Evolutionary conservation across 208 protist species (phyloP).

Genomic region (Leishmania tropica): DNA sequence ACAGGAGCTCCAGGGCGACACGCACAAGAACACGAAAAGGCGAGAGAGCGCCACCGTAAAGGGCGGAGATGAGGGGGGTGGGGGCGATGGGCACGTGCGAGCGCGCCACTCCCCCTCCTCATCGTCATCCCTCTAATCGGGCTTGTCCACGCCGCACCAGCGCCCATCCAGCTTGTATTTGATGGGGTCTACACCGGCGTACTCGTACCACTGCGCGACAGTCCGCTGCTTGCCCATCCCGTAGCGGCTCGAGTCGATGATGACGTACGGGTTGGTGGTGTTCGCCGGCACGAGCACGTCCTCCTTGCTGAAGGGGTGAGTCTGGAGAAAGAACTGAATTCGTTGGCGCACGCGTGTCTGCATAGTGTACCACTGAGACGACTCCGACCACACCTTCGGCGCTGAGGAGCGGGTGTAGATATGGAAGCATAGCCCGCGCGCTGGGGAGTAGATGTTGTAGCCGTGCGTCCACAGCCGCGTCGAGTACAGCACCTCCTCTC

Average conservation of each 20-base stretch:
- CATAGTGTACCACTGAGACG: constrained; percentile 22
- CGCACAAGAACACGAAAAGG: neutral
- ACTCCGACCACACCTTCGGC: constrained; percentile 63
- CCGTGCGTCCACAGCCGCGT: constrained; percentile 91
- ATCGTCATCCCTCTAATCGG: neutral
- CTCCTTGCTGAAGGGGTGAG: constrained; percentile 6
- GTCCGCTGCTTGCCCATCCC: constrained; percentile 63
- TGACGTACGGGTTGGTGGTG: constrained; percentile 31
- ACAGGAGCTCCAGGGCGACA: too few species aligned
- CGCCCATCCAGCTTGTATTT: constrained; percentile 43
- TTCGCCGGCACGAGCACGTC: constrained; percentile 31
- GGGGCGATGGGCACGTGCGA: neutral
- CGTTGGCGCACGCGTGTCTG: constrained; percentile 40
- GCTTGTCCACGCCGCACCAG: constrained; percentile 47
- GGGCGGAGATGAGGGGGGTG: neutral
- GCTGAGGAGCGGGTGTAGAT: constrained; percentile 61
- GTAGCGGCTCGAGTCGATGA: constrained; percentile 78
- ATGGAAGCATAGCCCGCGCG: constrained; percentile 77
- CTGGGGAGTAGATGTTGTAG: constrained; percentile 89
- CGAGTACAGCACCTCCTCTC: constrained; percentile 91
- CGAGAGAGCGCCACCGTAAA: neutral
- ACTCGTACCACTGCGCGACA: constrained; percentile 74
- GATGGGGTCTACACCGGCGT: constrained; percentile 66
- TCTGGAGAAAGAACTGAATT: constrained; percentile 63
- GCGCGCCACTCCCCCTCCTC: neutral